Evolutionary conservation across 2,329 filamentous ascomycete genomes (phyloP), one percentile per base, ranked within the genome.

Genomic region (Cordyceps javanica): DNA sequence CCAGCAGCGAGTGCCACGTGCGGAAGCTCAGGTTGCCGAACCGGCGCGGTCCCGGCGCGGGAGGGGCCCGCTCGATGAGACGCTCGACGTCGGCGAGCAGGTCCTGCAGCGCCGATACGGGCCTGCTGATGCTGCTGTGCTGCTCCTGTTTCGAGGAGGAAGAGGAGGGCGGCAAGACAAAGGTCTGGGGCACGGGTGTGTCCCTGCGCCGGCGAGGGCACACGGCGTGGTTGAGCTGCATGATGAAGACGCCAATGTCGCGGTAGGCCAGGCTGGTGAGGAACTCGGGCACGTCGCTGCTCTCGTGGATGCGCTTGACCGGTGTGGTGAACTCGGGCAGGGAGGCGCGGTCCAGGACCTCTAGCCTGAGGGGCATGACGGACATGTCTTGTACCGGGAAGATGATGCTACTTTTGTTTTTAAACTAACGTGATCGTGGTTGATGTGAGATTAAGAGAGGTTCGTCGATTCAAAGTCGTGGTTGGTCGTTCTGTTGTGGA

Each of bases 21-120:
- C 92, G 82, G 72, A 96, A 99, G 66, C 89, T 93, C 46, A 90
- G 77, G 69, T 99, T 99, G 34, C 94, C 94, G 69, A 97, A 99
- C 61, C 94, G 82, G 55, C 93, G 81, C 19, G 93, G 92, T 14
- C 92, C 92, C 7, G 85, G 83, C 65, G 95, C 89, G 0, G 93
- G 93, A 1, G 92, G 93, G 1, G 86, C 89, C 67, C 92, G 85
- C 16, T 88, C 82, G 52, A 96, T 83, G 51, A 95, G 80, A 9
- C 73, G 73, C 53, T 83, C 82, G 14, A 95, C 76, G 50, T 77
- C 81, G 6, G 77, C 73, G 16, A 97, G 74, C 36, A 99, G 76
- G 10, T 75, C 69, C 69, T 86, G 85, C 21, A 97, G 75, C 10
- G 78, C 79, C 52, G 76, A 75, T 21, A 96, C 80, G 0, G 86